Conservation (phyloP, 352 stramenopile species). For the Saprolegnia diclina region DNA sequence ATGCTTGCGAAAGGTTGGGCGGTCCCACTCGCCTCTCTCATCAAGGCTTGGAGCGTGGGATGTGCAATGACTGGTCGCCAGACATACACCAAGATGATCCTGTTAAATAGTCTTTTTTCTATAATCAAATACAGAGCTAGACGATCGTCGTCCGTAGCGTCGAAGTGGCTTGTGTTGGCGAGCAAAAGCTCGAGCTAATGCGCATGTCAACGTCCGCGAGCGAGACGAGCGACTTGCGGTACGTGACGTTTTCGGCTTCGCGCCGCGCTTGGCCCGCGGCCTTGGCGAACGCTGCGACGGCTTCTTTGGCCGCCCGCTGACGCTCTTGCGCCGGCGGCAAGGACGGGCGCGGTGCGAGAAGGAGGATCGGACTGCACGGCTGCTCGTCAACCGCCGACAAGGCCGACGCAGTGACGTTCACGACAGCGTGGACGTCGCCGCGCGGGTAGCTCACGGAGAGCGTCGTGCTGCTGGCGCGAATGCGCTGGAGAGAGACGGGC, state of each 20-base stretch:
- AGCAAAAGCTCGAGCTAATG: neutral
- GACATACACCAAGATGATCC: too few species aligned
- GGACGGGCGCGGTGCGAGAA: neutral
- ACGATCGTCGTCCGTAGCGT: neutral
- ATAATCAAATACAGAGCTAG: too few species aligned
- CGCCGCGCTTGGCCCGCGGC: constrained; percentile 8
- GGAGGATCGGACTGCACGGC: neutral
- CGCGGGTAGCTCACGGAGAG: neutral
- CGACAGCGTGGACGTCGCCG: neutral
- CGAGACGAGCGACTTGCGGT: constrained; percentile 21
- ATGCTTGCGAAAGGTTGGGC: too few species aligned
- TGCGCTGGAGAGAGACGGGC: neutral
- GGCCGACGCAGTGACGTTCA: neutral
- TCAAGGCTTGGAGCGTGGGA: too few species aligned
- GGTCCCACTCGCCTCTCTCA: too few species aligned
- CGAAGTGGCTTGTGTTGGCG: neutral
- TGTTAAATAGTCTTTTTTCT: too few species aligned
- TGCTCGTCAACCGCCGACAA: neutral
- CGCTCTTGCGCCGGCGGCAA: neutral
- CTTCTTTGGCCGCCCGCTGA: neutral
- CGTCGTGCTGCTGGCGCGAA: neutral
- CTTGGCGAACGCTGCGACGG: constrained; percentile 16
- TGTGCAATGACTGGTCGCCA: too few species aligned
- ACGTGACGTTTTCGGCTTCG: constrained; percentile 15
- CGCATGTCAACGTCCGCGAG: constrained; percentile 18